Percentiles rank a stretch among this genome's conserved stretches.
Evolutionary conservation across 176 grass and related monocot species (phyloP).

Genomic region (Cenchrus purpureus): DNA sequence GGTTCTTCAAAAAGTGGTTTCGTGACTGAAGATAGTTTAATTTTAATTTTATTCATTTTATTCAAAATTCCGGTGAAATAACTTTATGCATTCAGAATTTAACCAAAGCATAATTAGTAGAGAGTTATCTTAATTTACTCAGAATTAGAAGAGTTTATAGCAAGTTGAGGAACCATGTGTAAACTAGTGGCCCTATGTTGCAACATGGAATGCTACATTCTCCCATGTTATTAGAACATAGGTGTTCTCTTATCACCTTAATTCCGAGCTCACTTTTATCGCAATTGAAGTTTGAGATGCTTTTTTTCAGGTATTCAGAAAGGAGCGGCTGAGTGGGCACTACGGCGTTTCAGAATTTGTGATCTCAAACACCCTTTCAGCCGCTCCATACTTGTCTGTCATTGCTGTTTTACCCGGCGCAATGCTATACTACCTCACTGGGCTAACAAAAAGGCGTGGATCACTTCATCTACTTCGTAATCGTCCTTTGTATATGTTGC

Average conservation of each 20-base stretch:
- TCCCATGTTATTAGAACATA: no score
- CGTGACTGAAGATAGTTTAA: neutral
- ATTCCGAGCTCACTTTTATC: no score
- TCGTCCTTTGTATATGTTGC: slow-evolving; percentile 26
- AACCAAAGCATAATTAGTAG: neutral
- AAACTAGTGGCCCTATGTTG: neutral
- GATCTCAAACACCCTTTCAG: slow-evolving; percentile 52
- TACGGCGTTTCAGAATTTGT: slow-evolving; percentile 53
- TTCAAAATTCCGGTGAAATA: neutral
- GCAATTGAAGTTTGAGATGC: neutral
- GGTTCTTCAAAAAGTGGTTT: neutral
- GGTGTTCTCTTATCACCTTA: no score
- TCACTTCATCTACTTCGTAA: slow-evolving; percentile 40
- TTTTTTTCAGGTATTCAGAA: slow-evolving; percentile 52
- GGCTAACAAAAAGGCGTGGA: slow-evolving; percentile 27
- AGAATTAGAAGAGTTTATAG: neutral
- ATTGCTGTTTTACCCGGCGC: slow-evolving; percentile 31
- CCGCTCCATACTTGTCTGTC: slow-evolving; percentile 38
- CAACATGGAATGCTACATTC: neutral
- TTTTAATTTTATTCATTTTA: neutral
- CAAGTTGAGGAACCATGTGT: no score
- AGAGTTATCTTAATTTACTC: neutral
- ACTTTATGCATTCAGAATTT: neutral
- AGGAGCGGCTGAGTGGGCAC: slow-evolving; percentile 54
- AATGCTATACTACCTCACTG: slow-evolving; percentile 43